Evolutionary conservation across 192 early-diverging fungal species (phyloP), one percentile per base, ranked within the genome.

Genomic region (Coemansia asiatica): DNA sequence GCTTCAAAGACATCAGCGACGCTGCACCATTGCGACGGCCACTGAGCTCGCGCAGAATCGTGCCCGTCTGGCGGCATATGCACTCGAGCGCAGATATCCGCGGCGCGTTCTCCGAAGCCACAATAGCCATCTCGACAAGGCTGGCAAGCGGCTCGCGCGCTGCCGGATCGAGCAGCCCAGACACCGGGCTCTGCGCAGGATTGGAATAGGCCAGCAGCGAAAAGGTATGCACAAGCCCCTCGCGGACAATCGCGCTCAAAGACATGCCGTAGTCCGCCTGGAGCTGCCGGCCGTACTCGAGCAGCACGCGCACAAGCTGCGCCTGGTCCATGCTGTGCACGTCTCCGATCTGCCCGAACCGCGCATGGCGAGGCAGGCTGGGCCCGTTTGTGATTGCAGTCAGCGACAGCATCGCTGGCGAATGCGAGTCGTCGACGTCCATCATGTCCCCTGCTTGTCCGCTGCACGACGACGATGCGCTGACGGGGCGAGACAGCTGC

Each of bases 151-250:
- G 69, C 61, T 86, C 76, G 19, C 90, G 83, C 5, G 73, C 78
- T 25, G 66, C 62, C 6, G 79, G 68, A 54, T 88, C 85, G 12
- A 90, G 71, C 54, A 88, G 64, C 61, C 80, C 72, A 16, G 79
- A 64, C 22, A 87, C 67, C 21, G 75, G 75, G 63, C 84, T 85
- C 46, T 79, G 44, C 19, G 68, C 71, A 12, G 86, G 80, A 29
- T 92, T 85, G 12, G 85, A 63, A 50, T 93, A 92, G 2, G 91
- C 89, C 25, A 92, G 71, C 26, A 93, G 74, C 10, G 90, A 87
- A 63, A 93, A 91, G 3, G 87, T 72, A 49, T 90, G 85, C 70
- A 86, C 72, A 50, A 85, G 62, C 15, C 82, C 74, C 44, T 78
- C 71, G 51, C 76, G 76, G 23, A 87, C 67, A 4, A 79, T 46